Evolutionary conservation across 345 rosid genomes (phyloP).

Genomic region (Excoecaria agallocha): DNA sequence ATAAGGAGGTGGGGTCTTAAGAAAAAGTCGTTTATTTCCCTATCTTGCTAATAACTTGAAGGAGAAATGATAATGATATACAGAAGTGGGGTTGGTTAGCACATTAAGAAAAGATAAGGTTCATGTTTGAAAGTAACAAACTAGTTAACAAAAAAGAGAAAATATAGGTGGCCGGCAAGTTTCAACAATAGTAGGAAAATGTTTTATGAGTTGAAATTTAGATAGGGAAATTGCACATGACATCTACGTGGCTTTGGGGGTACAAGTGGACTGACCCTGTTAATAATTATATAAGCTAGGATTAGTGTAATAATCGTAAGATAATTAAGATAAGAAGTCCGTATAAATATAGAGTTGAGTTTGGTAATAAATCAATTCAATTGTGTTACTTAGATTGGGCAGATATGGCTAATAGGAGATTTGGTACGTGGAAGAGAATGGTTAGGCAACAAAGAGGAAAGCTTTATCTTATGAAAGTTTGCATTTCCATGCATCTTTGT

Average conservation of each 20-base stretch:
- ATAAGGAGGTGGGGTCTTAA: constrained; percentile 3
- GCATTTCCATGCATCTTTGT: constrained; percentile 67
- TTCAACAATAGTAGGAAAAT: constrained; percentile 20
- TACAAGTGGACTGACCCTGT: constrained; percentile 29
- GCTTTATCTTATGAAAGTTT: constrained; percentile 54
- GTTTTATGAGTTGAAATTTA: constrained; percentile 16
- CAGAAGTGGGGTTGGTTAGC: constrained; percentile 22
- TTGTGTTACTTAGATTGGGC: too few relatives aligned
- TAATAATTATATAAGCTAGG: not conserved
- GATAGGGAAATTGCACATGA: constrained; percentile 23
- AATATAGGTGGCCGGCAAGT: constrained; percentile 38
- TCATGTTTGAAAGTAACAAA: constrained; percentile 24
- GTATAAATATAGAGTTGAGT: not conserved
- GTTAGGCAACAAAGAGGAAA: constrained; percentile 61
- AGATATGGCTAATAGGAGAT: constrained; percentile 43
- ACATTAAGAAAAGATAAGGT: constrained; percentile 29
- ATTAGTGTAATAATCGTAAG: not conserved
- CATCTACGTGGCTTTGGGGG: constrained; percentile 18
- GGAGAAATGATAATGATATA: constrained; percentile 13
- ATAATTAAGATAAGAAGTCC: not conserved
- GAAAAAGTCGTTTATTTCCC: constrained; percentile 5
- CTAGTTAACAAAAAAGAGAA: constrained; percentile 10
- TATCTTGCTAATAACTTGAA: not conserved
- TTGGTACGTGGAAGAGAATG: constrained; percentile 54
- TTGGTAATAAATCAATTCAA: too few relatives aligned